Evolutionary conservation across 768 basidiomycete genomes (phyloP).

Genomic region (Russula sp.): DNA sequence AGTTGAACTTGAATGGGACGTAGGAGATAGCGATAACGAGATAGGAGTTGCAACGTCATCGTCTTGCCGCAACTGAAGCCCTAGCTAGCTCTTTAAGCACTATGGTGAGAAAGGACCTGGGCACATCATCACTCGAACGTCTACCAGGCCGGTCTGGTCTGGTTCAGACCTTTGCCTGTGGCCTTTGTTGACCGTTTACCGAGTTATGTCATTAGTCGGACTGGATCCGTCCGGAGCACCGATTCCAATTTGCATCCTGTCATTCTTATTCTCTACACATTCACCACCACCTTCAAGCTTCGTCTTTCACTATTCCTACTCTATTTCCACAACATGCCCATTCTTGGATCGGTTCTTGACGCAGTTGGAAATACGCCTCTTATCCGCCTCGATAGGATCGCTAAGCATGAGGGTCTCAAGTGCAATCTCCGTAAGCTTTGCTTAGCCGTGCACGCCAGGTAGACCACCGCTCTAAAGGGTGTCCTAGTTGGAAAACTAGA

Average conservation of each 20-base stretch:
- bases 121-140: background rate
- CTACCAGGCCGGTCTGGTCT: background rate
- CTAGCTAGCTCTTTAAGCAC: background rate
- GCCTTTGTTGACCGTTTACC: background rate
- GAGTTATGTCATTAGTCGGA: background rate
- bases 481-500: constrained; percentile 82
- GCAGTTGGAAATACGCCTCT: constrained; percentile 92
- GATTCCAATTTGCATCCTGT: no score
- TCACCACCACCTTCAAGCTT: background rate
- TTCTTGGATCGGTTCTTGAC: constrained; percentile 77
- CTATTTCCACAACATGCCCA: constrained; percentile 27
- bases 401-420: constrained; percentile 66
- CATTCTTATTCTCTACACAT: background rate
- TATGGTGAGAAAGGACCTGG: background rate
- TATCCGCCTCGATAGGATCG: constrained; percentile 79
- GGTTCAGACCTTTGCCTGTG: background rate
- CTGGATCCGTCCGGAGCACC: constrained; percentile 3
- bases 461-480: background rate
- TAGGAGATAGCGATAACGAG: constrained; percentile 9
- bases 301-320: background rate
- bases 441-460: background rate
- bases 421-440: constrained; percentile 83
- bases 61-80: background rate
- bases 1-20: background rate
- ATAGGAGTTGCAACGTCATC: background rate